These are phyloP conservation scores for Arthrobotrys conoides DNA, from an alignment of 2,329 filamentous ascomycete species.

Conservation along the genomic window DNA sequence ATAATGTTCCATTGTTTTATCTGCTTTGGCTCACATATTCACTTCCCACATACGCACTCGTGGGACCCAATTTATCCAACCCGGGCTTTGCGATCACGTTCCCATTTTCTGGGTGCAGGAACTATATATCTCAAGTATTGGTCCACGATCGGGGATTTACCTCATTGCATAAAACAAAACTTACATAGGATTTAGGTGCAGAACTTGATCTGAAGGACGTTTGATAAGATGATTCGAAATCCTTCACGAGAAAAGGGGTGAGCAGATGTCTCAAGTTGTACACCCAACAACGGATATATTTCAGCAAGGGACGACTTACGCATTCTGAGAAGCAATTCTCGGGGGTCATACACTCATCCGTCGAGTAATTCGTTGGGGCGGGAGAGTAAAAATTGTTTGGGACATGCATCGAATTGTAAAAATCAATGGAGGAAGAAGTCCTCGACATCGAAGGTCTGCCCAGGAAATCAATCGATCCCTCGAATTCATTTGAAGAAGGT, in stretches of 20 bases:
- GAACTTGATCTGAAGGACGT: slow-evolving; percentile 20
- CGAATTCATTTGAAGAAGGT: slow-evolving; percentile 29
- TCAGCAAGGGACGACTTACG: slow-evolving; percentile 21
- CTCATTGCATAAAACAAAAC: neutral
- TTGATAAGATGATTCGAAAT: slow-evolving; percentile 48
- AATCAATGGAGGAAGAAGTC: slow-evolving; percentile 46
- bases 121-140: slow-evolving; percentile 4
- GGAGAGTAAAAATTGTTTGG: slow-evolving; percentile 50
- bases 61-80: slow-evolving; percentile 33
- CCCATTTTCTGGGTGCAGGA: slow-evolving; percentile 18
- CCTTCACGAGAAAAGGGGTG: slow-evolving; percentile 11
- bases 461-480: slow-evolving; percentile 55
- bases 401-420: slow-evolving; percentile 44
- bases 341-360: slow-evolving; percentile 55
- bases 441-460: slow-evolving; percentile 50
- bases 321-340: slow-evolving; percentile 52
- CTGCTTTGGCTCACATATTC: slow-evolving; percentile 31
- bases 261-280: neutral
- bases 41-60: slow-evolving; percentile 37
- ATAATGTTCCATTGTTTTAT: neutral
- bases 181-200: slow-evolving; percentile 32
- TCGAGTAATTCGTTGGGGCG: slow-evolving; percentile 47
- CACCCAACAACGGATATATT: neutral
- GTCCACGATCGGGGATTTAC: neutral
- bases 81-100: slow-evolving; percentile 6